phyloP scores from a whole-genome alignment of 1,284 basidiomycete species.

The Leccinum subrobustum region DNA sequence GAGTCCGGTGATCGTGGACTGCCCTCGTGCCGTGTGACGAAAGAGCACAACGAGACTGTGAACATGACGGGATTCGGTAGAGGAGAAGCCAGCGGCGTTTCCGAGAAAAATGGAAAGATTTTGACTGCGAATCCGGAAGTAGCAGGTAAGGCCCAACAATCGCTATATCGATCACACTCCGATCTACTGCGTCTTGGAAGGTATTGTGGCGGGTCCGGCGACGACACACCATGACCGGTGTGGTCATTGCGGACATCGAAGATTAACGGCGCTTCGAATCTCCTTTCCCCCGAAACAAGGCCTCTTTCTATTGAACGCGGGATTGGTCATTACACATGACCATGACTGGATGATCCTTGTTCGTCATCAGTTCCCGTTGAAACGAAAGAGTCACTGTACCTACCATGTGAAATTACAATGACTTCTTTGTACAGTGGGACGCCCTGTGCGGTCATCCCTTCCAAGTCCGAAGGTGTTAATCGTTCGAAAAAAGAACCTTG shows the following conservation, averaged over 20 bases:
- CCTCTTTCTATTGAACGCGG: constrained; percentile 7
- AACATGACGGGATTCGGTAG: constrained; percentile 5
- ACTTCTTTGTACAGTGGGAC: constrained; percentile 6
- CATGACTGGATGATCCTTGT: not conserved
- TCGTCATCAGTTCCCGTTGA: constrained; percentile 8
- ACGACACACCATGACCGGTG: constrained; percentile 22
- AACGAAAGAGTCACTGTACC: not conserved
- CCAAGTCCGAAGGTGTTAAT: not conserved
- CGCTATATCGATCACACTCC: constrained; percentile 30
- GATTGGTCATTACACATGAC: constrained; percentile 5
- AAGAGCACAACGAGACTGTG: not conserved
- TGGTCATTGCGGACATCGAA: constrained; percentile 22
- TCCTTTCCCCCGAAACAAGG: constrained; percentile 8
- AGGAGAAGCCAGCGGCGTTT: constrained; percentile 27
- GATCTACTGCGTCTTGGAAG: constrained; percentile 30
- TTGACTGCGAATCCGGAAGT: constrained; percentile 33
- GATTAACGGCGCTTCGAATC: constrained; percentile 23
- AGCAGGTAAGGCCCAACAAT: constrained; percentile 26
- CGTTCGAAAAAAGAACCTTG: constrained; percentile 1
- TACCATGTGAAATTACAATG: not conserved
- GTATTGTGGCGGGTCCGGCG: constrained; percentile 32
- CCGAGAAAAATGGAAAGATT: constrained; percentile 21
- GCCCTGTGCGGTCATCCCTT: constrained; percentile 5
- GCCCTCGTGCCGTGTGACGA: constrained; percentile 4
- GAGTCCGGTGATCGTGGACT: not conserved